Evolutionary conservation across 1,284 basidiomycete species (phyloP).

Genomic region (Fomitopsis schrenkii): DNA sequence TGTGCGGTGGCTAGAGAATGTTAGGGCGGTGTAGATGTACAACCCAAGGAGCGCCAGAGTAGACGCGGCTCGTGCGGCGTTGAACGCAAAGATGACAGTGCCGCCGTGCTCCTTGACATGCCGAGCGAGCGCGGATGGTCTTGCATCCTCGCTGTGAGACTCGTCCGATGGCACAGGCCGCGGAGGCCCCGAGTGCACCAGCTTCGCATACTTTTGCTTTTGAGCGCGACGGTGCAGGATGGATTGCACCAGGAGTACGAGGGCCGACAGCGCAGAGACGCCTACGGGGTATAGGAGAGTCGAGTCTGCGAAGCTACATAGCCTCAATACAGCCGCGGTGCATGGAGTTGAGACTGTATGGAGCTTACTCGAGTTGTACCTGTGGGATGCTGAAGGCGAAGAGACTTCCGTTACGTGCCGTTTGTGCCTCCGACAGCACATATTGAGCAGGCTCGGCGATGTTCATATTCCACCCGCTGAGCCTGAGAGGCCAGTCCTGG

Average conservation of each 20-base stretch:
- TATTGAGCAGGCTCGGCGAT: neutral
- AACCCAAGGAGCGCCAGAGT: constrained; percentile 19
- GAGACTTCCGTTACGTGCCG: neutral
- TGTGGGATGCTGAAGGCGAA: neutral
- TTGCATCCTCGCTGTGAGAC: neutral
- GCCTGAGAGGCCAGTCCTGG: too few species aligned
- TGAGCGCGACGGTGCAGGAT: neutral
- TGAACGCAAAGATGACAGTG: constrained; percentile 19
- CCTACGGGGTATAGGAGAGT: neutral
- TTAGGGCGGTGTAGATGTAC: constrained; percentile 6
- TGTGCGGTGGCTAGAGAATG: neutral
- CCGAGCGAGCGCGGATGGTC: neutral
- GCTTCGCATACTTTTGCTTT: neutral
- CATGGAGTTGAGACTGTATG: neutral
- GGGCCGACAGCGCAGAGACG: neutral
- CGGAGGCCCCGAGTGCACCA: neutral
- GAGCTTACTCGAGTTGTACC: neutral
- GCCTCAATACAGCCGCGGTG: neutral
- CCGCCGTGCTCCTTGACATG: constrained; percentile 16
- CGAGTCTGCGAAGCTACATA: neutral
- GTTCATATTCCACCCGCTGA: neutral
- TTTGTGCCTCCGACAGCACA: neutral
- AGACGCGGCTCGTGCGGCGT: constrained; percentile 18
- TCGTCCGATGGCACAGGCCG: neutral
- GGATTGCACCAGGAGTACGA: neutral